These are phyloP conservation scores for Plenodomus biglobosus DNA, from an alignment of 2,329 filamentous ascomycete species.

Conservation along the genomic window DNA sequence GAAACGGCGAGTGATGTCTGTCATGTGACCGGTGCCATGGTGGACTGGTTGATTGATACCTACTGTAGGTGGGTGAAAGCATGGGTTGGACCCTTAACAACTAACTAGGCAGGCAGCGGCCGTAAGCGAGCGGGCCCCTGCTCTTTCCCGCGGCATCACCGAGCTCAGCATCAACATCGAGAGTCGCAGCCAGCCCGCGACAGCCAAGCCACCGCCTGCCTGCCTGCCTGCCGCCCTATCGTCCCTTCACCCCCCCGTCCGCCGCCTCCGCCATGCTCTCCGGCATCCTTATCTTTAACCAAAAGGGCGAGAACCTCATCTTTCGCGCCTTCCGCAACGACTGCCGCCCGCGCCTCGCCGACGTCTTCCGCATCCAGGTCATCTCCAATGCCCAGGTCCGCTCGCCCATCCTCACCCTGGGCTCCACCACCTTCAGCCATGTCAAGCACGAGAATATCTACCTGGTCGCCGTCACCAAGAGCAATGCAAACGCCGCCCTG, in stretches of 20 bases:
- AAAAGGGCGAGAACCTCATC: slow-evolving; percentile 99
- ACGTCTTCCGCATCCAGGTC: slow-evolving; percentile 99
- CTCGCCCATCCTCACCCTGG: slow-evolving; percentile 93
- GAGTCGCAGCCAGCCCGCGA: background rate
- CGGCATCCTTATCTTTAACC: slow-evolving; percentile 96
- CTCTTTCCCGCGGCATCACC: background rate
- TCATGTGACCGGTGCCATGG: no score
- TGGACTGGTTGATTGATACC: no score
- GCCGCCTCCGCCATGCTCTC: slow-evolving; percentile 70
- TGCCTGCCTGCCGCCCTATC: background rate
- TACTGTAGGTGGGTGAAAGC: no score
- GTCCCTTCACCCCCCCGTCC: background rate
- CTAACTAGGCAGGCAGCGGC: no score
- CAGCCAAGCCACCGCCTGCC: background rate
- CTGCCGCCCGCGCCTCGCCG: slow-evolving; percentile 93
- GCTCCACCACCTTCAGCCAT: slow-evolving; percentile 98
- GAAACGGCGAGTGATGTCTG: no score
- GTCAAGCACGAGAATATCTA: slow-evolving; percentile 99
- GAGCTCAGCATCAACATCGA: background rate
- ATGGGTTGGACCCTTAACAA: no score
- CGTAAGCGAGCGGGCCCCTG: background rate
- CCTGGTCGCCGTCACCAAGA: slow-evolving; percentile 94
- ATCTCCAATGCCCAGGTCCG: slow-evolving; percentile 98
- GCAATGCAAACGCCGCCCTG: slow-evolving; percentile 96
- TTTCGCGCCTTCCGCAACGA: slow-evolving; percentile 99